These are phyloP conservation scores for Astragalus membranaceus DNA, from an alignment of 306 rosid genomes.

Conservation along the genomic window DNA sequence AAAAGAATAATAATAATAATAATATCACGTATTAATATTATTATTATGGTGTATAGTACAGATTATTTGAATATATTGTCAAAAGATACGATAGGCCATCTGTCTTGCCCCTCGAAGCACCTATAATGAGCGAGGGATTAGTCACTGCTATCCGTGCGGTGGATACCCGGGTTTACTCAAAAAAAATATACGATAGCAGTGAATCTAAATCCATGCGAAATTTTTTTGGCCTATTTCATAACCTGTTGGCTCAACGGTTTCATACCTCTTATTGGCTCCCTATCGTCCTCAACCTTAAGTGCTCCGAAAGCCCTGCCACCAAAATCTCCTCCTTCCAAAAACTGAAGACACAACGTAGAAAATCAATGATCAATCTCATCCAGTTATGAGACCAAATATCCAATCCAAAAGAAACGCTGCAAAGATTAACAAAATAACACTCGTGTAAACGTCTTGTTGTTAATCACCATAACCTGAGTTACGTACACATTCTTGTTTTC, in stretches of 20 bases:
- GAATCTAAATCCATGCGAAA: too few species aligned
- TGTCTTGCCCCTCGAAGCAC: too few species aligned
- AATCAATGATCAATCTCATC: background rate
- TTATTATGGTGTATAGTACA: too few species aligned
- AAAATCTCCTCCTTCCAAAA: conserved; percentile 51
- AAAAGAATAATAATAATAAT: too few species aligned
- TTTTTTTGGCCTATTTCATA: background rate
- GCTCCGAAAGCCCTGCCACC: conserved; percentile 73
- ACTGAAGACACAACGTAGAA: conserved; percentile 21
- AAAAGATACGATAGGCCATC: too few species aligned
- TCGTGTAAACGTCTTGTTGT: background rate
- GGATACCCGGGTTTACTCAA: too few species aligned
- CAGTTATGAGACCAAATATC: background rate
- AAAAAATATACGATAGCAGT: too few species aligned
- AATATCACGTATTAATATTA: too few species aligned
- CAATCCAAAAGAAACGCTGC: background rate
- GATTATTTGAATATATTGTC: too few species aligned
- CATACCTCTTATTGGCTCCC: conserved; percentile 16
- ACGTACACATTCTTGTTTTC: background rate
- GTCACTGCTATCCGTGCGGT: too few species aligned
- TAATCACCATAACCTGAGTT: background rate
- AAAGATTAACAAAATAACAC: too few species aligned
- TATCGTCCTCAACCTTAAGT: conserved; percentile 28
- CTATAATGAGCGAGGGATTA: too few species aligned
- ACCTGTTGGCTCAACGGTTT: conserved; percentile 28